Evolutionary conservation across 2,329 filamentous ascomycete species (phyloP), one percentile per base, ranked within the genome.

Genomic region (Colletotrichum salicis): DNA sequence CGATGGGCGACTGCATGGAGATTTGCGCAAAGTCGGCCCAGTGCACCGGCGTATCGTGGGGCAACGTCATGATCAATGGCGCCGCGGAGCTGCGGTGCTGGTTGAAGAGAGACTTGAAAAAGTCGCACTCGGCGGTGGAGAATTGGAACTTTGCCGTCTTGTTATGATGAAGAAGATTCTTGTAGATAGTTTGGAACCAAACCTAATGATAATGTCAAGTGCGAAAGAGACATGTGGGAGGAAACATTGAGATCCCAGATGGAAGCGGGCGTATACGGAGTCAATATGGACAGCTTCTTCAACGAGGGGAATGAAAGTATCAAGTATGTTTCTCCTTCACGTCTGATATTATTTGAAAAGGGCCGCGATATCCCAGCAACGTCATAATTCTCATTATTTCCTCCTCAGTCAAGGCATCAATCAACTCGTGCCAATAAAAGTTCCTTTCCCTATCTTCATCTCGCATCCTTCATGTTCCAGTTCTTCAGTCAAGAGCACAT

Each of bases 41-140:
- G 22, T 86, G 84, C 72, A 81, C 81, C 1, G 85, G 82, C 5
- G 84, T 81, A 60, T 82, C 83, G 11, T 87, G 85, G 85, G 85
- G 85, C 2, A 79, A 82, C 60, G 77, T 85, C 10, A 73, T 80
- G 0, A 82, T 82, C n/a, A 84, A 85, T 56, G 70, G 77, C 12
- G 80, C 45, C 4, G 77, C 77, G 48, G 78, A 81, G 65, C 83
- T 84, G 64, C 78, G 79, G 5, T 87, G 85, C 74, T 87, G 81
- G 80, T 73, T 86, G 66, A 86, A 86, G 76, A 78, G 77, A 7
- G 76, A 80, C 41, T 71, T 87, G 71, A 78, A 74, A 62, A 74
- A 72, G 57, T 66, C 78, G 3, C 80, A 81, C 56, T 71, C 74
- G 11, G 78, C 80, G 2, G 78, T 80, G 41, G 57, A 74, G 4